These are phyloP conservation scores for Paraconiothyrium sp. DNA, from an alignment of 2,329 filamentous ascomycete species.

Conservation along the genomic window DNA sequence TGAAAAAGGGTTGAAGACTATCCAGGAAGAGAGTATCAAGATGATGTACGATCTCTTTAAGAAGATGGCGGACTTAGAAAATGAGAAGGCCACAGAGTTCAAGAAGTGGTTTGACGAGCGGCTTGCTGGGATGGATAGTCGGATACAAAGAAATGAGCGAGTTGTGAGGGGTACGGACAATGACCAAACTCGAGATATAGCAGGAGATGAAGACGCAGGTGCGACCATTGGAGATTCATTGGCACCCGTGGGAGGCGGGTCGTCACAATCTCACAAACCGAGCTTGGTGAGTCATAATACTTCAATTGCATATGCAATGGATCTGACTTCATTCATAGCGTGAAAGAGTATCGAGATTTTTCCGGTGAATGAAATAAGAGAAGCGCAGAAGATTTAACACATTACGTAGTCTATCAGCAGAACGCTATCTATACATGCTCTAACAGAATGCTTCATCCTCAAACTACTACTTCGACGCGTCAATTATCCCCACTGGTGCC, in stretches of 20 bases:
- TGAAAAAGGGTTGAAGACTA: background rate
- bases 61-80: background rate
- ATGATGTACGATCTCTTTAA: background rate
- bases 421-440: background rate
- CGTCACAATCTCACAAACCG: background rate
- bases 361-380: background rate
- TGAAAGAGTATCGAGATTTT: too few relatives aligned
- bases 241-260: background rate
- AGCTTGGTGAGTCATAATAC: background rate
- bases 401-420: background rate
- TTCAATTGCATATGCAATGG: background rate
- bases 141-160: background rate
- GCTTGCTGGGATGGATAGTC: background rate
- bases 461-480: slow-evolving; percentile 26
- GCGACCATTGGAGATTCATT: too few relatives aligned
- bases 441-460: background rate
- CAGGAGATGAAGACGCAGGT: background rate
- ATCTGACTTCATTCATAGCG: background rate
- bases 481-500: slow-evolving; percentile 49
- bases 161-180: background rate
- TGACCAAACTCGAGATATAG: background rate
- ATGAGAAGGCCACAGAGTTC: background rate
- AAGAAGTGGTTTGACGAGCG: background rate
- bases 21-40: background rate
- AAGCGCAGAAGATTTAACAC: background rate